phyloP scores from a whole-genome alignment of 768 basidiomycete genomes.

The Coprinopsis marcescibilis region DNA sequence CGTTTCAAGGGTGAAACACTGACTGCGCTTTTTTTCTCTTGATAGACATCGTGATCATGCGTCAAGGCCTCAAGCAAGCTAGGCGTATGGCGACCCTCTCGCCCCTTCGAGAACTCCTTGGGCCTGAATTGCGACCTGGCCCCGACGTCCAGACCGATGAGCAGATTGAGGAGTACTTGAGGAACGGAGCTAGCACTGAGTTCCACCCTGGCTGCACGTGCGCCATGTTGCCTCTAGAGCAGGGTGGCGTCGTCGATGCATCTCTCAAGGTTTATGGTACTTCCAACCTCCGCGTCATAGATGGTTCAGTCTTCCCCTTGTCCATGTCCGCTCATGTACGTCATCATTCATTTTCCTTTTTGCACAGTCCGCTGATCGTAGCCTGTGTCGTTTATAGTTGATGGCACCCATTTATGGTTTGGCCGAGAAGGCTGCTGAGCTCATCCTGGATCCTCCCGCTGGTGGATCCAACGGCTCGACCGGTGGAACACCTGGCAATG shows the following conservation, averaged over 20 bases:
- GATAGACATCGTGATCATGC: constrained; percentile 40
- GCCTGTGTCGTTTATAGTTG: constrained; percentile 7
- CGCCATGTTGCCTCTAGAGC: constrained; percentile 24
- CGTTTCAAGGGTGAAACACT: no score
- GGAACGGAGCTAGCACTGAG: constrained; percentile 40
- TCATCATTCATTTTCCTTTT: neutral
- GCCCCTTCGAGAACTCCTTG: constrained; percentile 41
- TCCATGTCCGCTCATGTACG: constrained; percentile 26
- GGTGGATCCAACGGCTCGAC: neutral
- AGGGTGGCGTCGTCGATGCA: constrained; percentile 30
- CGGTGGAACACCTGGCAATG: neutral
- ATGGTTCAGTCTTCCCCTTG: constrained; percentile 54
- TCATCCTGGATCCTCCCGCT: constrained; percentile 16
- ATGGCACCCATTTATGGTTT: constrained; percentile 23
- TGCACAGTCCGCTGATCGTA: neutral
- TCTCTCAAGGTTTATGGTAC: constrained; percentile 28
- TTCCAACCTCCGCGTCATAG: constrained; percentile 51
- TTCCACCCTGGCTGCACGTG: constrained; percentile 45
- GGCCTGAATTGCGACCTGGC: constrained; percentile 19
- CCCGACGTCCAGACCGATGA: constrained; percentile 44
- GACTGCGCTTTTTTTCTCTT: neutral
- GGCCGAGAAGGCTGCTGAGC: constrained; percentile 21
- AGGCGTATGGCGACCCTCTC: constrained; percentile 45
- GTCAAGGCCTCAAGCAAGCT: constrained; percentile 60
- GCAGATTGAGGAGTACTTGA: constrained; percentile 49